Evolutionary conservation across 2,329 filamentous ascomycete species (phyloP).

Genomic region (Colletotrichum salicis): DNA sequence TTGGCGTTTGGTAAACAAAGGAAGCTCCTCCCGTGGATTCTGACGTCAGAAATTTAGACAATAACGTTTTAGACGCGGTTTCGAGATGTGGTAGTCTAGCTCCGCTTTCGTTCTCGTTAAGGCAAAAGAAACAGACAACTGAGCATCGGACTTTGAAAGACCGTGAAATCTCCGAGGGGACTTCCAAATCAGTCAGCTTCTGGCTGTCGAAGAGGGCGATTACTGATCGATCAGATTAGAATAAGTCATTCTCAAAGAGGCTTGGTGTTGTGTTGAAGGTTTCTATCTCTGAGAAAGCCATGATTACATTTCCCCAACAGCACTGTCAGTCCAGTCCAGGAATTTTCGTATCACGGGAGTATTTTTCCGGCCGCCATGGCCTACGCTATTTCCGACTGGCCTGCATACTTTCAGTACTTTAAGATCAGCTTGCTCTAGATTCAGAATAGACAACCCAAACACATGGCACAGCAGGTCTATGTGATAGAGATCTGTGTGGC

Average conservation of each 20-base stretch:
- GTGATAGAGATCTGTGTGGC: not conserved
- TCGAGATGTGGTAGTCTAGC: not conserved
- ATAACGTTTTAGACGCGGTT: not conserved
- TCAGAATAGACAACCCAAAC: too few relatives aligned
- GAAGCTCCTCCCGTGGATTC: not conserved
- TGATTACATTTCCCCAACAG: too few relatives aligned
- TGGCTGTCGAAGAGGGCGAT: too few relatives aligned
- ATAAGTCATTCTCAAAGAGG: too few relatives aligned
- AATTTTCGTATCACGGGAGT: not conserved
- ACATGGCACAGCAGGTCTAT: not conserved
- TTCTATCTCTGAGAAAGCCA: too few relatives aligned
- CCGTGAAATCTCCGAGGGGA: not conserved
- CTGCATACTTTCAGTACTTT: too few relatives aligned
- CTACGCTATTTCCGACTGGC: too few relatives aligned
- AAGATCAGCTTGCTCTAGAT: not conserved
- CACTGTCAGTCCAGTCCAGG: too few relatives aligned
- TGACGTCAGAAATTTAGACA: not conserved
- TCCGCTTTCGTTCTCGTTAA: not conserved
- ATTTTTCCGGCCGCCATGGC: too few relatives aligned
- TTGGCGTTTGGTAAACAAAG: conserved; percentile 11
- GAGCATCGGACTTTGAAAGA: not conserved
- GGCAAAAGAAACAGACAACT: not conserved
- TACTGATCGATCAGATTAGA: too few relatives aligned
- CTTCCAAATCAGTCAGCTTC: not conserved
- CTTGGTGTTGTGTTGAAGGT: too few relatives aligned